phyloP scores from a whole-genome alignment of 495 filamentous ascomycete genomes.

The Apodospora peruviana region DNA sequence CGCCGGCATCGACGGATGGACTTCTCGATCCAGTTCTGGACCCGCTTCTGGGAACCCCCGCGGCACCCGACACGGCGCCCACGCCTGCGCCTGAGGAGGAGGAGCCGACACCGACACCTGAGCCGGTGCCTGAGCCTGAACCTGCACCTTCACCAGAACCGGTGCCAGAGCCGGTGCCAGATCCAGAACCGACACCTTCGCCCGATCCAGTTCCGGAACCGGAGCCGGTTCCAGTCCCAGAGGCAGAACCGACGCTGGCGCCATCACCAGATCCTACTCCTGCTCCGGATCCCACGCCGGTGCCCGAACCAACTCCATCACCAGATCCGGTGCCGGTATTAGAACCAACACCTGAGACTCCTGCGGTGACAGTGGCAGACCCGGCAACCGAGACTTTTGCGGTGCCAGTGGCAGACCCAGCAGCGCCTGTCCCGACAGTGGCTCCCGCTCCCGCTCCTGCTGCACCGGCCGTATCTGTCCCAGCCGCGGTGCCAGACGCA shows the following conservation, averaged over 20 bases:
- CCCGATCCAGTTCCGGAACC: background rate
- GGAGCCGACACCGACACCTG: background rate
- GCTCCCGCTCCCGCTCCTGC: background rate
- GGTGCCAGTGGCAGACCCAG: background rate
- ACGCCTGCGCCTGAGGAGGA: background rate
- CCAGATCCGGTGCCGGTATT: background rate
- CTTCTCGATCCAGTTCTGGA: constrained; percentile 1
- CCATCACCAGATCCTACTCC: background rate
- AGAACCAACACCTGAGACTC: background rate
- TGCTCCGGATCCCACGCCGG: background rate
- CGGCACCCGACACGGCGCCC: background rate
- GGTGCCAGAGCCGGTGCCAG: constrained; percentile 1
- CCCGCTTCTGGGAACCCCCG: constrained; percentile 1
- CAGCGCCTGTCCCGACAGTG: background rate
- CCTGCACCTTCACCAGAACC: background rate
- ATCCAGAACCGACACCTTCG: background rate
- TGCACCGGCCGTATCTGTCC: background rate
- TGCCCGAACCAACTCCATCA: background rate
- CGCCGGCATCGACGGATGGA: constrained; percentile 1
- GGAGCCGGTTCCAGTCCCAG: background rate
- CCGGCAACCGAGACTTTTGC: background rate
- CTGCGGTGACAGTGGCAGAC: background rate
- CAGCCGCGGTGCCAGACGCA: background rate
- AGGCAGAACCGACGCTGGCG: background rate
- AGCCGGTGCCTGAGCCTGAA: background rate